Evolutionary conservation across 202 grass and related monocot genomes (phyloP), one percentile per base, ranked within the genome.

Genomic region (Panicum hallii): DNA sequence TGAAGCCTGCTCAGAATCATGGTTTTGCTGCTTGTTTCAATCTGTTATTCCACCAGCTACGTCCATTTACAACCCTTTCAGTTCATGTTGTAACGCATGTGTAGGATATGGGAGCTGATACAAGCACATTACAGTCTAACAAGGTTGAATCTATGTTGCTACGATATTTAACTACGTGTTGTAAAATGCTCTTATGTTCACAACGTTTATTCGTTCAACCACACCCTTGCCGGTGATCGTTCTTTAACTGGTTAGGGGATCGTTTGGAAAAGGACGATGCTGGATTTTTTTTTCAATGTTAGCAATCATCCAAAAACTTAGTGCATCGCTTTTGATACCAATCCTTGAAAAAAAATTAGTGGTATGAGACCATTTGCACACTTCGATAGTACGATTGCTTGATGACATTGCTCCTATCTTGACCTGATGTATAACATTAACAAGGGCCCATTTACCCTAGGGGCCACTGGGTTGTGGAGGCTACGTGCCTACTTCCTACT

Each of bases 371-470:
- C 7, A 34, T 72, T 60, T 9, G 11, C 11, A 3, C 45, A 52
- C 44, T 52, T 43, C 1, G 0, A 49, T 43, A 40, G 58, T 73
- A 53, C 1, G 0, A 65, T 65, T 23, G 58, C 20, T 74, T 79
- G 12, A 52, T 7, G 22, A 4, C 44, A 74, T 66, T 12, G 20
- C 70, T 20, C 13, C 57, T 30, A 57, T 45, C 63, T 43, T 79
- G 63, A 44, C 60, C 36, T 84, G 13, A 32, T 75, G 28, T 74
- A 49, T 63, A 81, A 26, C 55, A 14, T 46, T 46, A 82, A 72
- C 50, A 19, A n/a, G 19, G 8, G 17, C 9, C 34, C 32, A 11
- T 40, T 49, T 15, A 13, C 23, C 70, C 67, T 61, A 41, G 28
- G 43, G 57, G 10, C 43, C 63, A 63, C 64, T 28, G 32, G 41